Percentiles rank a stretch among this genome's conserved stretches.
Evolutionary conservation across 1,284 basidiomycete genomes (phyloP).

Genomic region (Apiotrichum sp.): DNA sequence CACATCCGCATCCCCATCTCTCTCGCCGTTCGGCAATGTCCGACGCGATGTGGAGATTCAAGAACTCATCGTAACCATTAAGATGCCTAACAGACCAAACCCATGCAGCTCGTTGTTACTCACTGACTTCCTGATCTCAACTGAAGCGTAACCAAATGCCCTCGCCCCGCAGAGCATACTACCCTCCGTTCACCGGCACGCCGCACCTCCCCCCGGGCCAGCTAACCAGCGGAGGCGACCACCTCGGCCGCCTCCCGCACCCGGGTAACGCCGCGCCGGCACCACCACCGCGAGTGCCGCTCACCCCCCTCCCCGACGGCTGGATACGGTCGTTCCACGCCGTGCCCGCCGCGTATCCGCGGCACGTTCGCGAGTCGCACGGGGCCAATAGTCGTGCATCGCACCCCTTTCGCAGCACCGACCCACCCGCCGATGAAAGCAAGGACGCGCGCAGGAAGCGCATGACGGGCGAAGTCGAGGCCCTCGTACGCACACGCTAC

Average conservation of each 20-base stretch:
- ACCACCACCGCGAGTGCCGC: conserved; percentile 13
- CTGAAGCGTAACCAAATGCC: no score
- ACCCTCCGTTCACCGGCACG: not conserved
- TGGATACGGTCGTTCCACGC: conserved; percentile 6
- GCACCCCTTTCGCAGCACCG: not conserved
- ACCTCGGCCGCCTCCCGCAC: not conserved
- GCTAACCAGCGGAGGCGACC: not conserved
- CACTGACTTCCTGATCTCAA: no score
- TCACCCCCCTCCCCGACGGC: conserved; percentile 4
- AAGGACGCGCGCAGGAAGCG: conserved; percentile 33
- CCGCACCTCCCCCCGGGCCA: not conserved
- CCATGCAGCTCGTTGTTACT: no score
- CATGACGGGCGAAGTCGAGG: conserved; percentile 16
- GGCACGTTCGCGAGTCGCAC: not conserved
- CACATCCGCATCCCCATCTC: no score
- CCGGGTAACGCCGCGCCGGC: not conserved
- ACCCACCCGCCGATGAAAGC: conserved; percentile 6
- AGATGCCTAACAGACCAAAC: no score
- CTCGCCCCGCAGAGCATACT: not conserved
- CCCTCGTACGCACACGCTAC: conserved; percentile 8
- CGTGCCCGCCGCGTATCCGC: not conserved
- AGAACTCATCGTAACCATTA: no score
- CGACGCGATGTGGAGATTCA: no score
- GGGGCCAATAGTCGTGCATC: not conserved
- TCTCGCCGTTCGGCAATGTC: no score